Conservation (phyloP, 805 yeast genomes). For the Starmerella lactis-condensi region DNA sequence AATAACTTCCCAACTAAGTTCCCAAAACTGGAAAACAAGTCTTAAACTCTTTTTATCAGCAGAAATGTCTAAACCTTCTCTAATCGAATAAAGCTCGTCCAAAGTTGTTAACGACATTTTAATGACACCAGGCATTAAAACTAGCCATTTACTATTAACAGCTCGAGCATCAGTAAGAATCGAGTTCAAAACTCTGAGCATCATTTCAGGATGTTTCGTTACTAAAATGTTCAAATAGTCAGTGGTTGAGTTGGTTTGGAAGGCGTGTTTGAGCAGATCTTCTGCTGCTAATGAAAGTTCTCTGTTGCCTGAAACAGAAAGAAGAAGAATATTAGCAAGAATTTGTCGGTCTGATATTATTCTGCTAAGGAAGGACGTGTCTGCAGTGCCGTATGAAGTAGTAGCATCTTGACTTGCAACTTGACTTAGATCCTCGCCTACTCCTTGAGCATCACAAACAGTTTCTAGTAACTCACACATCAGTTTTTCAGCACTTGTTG, state of each 20-base stretch:
- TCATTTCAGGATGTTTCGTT: neutral
- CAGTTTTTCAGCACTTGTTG: no score
- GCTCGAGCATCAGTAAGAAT: slow-evolving; percentile 5
- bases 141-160: slow-evolving; percentile 5
- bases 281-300: slow-evolving; percentile 6
- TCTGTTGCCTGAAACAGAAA: slow-evolving; percentile 6
- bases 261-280: slow-evolving; percentile 7
- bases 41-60: neutral
- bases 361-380: neutral
- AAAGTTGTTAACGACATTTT: slow-evolving; percentile 2
- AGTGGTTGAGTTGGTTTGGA: slow-evolving; percentile 3
- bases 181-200: slow-evolving; percentile 2
- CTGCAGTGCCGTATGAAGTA: neutral
- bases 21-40: slow-evolving; percentile 36
- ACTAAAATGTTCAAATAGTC: slow-evolving; percentile 1
- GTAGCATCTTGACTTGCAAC: neutral
- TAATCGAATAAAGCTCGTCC: slow-evolving; percentile 9
- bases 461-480: no score
- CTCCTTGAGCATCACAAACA: no score
- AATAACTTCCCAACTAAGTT: slow-evolving; percentile 50
- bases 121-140: slow-evolving; percentile 9
- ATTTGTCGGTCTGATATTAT: slow-evolving; percentile 4
- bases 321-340: slow-evolving; percentile 4
- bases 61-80: slow-evolving; percentile 11
- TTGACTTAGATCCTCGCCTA: neutral